Percentiles rank a stretch among this genome's conserved stretches.
Evolutionary conservation across 1,284 basidiomycete genomes (phyloP).

Genomic region (Naganishia sp.): DNA sequence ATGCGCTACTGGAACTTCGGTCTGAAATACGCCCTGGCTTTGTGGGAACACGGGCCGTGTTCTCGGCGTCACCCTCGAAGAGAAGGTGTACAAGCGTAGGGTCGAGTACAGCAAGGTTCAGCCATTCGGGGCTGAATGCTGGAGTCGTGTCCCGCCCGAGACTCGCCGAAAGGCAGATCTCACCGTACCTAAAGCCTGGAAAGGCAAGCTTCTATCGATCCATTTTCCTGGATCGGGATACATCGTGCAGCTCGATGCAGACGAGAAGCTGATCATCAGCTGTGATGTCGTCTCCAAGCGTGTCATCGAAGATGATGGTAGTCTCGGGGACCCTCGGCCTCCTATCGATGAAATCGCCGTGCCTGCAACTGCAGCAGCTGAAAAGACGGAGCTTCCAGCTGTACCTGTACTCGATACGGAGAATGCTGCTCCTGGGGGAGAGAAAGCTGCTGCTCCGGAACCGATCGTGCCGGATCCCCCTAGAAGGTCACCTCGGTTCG

Average conservation of each 20-base stretch:
- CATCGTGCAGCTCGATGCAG: constrained; percentile 7
- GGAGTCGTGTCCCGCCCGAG: constrained; percentile 22
- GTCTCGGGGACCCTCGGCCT: neutral
- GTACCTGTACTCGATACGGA: neutral
- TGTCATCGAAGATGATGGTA: neutral
- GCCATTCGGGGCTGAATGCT: constrained; percentile 29
- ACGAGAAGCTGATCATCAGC: constrained; percentile 1
- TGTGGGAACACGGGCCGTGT: constrained; percentile 32
- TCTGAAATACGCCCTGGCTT: neutral
- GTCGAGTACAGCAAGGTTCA: constrained; percentile 23
- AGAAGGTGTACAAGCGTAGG: constrained; percentile 11
- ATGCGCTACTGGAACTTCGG: constrained; percentile 33
- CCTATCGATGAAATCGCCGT: neutral
- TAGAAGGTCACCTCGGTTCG: neutral
- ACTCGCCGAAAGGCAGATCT: constrained; percentile 21
- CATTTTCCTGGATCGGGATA: constrained; percentile 7
- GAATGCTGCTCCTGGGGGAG: constrained; percentile 1
- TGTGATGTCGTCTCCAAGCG: constrained; percentile 24
- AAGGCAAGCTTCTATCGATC: neutral
- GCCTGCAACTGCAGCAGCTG: neutral
- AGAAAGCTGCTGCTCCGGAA: neutral
- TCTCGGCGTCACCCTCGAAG: constrained; percentile 19
- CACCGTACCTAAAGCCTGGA: constrained; percentile 21
- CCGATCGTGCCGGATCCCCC: neutral
- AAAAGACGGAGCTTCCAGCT: neutral